A percentile compares a stretch with the other conserved stretches of the same genome.
These are phyloP conservation scores for Mesotaenium endlicherianum DNA, from an alignment of 139 green algal genomes.

Conservation along the genomic window DNA sequence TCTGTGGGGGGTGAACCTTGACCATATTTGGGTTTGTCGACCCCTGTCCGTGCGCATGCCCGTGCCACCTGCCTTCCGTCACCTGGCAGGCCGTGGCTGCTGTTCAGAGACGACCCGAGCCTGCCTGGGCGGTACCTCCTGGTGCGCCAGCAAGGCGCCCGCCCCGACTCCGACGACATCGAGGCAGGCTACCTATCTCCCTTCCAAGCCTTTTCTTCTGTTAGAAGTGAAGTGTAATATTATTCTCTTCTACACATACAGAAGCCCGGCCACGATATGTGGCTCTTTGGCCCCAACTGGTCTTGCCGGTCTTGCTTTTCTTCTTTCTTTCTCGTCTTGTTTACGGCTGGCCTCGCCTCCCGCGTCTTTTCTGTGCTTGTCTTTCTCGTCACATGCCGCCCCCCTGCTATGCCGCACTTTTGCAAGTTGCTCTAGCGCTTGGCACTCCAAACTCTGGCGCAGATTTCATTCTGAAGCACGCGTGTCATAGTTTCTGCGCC, in stretches of 20 bases:
- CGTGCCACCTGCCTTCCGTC: neutral
- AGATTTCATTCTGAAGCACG: too few species aligned
- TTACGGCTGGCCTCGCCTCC: neutral
- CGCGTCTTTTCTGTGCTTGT: neutral
- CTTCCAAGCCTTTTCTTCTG: neutral
- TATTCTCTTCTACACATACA: too few species aligned
- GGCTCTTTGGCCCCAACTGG: too few species aligned
- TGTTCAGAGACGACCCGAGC: slow-evolving; percentile 33
- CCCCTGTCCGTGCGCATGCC: too few species aligned
- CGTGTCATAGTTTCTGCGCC: too few species aligned
- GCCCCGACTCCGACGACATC: slow-evolving; percentile 29
- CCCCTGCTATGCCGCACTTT: too few species aligned
- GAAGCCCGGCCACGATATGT: too few species aligned
- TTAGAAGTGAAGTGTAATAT: neutral
- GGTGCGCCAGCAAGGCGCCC: slow-evolving; percentile 6
- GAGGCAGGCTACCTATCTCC: slow-evolving; percentile 11
- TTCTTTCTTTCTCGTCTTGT: neutral
- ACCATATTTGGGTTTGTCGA: too few species aligned
- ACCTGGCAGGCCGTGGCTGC: slow-evolving; percentile 6
- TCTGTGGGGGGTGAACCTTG: too few species aligned
- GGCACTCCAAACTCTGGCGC: too few species aligned
- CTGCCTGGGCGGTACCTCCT: slow-evolving; percentile 32
- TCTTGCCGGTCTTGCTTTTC: neutral
- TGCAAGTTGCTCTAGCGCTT: too few species aligned
- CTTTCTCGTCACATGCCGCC: too few species aligned